Evolutionary conservation across 257 asterid species (phyloP), one percentile per base, ranked within the genome.

Genomic region (Perilla frutescens): DNA sequence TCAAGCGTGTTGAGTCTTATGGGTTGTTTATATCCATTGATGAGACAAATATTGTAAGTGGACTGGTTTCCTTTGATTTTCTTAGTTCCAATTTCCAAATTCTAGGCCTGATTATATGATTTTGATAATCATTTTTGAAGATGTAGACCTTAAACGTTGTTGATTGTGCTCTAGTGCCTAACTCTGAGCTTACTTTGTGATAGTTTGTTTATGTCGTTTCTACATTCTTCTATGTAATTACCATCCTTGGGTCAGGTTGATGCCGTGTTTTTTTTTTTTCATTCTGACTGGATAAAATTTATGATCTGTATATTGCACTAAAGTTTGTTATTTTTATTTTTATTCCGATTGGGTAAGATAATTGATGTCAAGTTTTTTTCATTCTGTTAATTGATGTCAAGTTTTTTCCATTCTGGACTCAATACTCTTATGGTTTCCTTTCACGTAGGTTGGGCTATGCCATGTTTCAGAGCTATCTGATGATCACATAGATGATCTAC

Each of bases 381-480:
- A 50, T 69, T 57, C 62, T 71, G 3, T 47, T 32, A 51, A 9
- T 34, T 3, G 58, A 32, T 5, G 47, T 14, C 60, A 36, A 45
- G 26, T 13, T 7, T 47, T 15, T 3, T 43, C 57, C 50, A 50
- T 69, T 57, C 44, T 76, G 57, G 20, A 41, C 79, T 59, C 61
- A 20, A 1, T 83, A 57, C 70, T 69, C 76, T 75, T 63, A 57
- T 62, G 54, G 29, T 76, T 79, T 56, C 66, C 32, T 67, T 82
- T 71, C 77, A 66, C 62, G 55, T 80, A 94, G 98, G 99, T 92
- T 62, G 99, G 99, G 60, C 79, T 95, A 75, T 95, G 99, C 87
- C 99, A 95, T 76, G 79, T 92, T 62, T 95, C 99, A 2, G 96
- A 92, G 89, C 84, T 95, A 75, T 89, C 94, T 80, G 98, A 95